Conservation (phyloP, 768 basidiomycete species). For the Termitomyces titanicus region DNA sequence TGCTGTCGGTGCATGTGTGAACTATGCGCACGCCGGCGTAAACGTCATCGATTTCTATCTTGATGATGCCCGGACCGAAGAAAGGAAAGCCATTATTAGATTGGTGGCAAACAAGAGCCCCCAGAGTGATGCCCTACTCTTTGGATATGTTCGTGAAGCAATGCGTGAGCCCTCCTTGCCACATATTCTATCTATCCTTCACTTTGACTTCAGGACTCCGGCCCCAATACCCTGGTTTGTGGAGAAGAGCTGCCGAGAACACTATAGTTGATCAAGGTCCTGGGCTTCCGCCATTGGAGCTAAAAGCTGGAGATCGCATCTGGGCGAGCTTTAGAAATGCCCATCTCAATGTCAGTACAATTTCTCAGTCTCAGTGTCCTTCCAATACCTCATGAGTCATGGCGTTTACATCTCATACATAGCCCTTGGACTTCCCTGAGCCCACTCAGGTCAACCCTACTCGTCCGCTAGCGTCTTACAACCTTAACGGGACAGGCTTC, state of each 20-base stretch:
- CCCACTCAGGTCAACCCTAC: constrained; percentile 35
- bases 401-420: background rate
- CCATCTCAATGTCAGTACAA: constrained; percentile 33
- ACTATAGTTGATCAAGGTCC: constrained; percentile 32
- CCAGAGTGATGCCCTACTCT: constrained; percentile 31
- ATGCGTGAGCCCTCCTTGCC: constrained; percentile 30
- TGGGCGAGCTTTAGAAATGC: constrained; percentile 40
- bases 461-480: constrained; percentile 28
- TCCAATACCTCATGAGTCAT: background rate
- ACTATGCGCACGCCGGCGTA: constrained; percentile 43
- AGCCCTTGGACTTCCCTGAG: constrained; percentile 41
- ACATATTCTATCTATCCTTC: background rate
- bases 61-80: constrained; percentile 33
- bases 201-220: constrained; percentile 22
- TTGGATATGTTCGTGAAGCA: constrained; percentile 49
- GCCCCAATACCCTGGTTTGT: constrained; percentile 40
- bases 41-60: constrained; percentile 54
- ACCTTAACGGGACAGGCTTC: constrained; percentile 35
- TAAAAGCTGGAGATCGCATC: constrained; percentile 39
- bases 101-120: constrained; percentile 29
- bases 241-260: constrained; percentile 31
- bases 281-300: constrained; percentile 26
- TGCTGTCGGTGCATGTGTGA: constrained; percentile 43
- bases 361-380: constrained; percentile 1
- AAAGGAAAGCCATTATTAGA: constrained; percentile 34